Conservation (phyloP, 441 rosid genomes). For the Erodium texanum region DNA sequence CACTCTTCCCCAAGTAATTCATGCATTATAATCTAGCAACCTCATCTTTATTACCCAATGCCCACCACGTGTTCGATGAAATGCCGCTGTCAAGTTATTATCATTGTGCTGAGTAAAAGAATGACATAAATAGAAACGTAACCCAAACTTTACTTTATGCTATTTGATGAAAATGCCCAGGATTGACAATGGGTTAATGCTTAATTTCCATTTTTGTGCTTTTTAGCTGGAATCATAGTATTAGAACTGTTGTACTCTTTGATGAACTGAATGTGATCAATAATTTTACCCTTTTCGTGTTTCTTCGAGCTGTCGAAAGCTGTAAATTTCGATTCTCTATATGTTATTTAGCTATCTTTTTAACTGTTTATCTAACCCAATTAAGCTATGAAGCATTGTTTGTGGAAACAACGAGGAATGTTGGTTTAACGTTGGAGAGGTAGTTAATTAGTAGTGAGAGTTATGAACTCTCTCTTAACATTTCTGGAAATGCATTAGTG, state of each 20-base stretch:
- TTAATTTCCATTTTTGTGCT: background rate
- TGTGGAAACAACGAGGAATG: conserved; percentile 2
- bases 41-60: background rate
- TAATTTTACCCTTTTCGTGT: background rate
- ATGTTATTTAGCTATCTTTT: background rate
- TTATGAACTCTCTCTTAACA: background rate
- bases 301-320: background rate
- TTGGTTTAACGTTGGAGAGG: background rate
- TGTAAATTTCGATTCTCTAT: background rate
- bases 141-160: background rate
- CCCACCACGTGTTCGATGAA: conserved; percentile 1
- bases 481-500: background rate
- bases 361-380: background rate
- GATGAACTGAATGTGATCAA: background rate
- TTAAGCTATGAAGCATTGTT: background rate
- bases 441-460: background rate
- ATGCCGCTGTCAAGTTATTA: conserved; percentile 3
- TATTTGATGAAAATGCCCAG: background rate
- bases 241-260: background rate
- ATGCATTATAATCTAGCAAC: background rate
- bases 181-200: background rate
- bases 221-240: background rate
- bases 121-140: background rate
- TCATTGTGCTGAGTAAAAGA: conserved; percentile 1
- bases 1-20: background rate